These are phyloP conservation scores for Phytophthora sp. DNA, from an alignment of 352 stramenopile species.

Conservation along the genomic window DNA sequence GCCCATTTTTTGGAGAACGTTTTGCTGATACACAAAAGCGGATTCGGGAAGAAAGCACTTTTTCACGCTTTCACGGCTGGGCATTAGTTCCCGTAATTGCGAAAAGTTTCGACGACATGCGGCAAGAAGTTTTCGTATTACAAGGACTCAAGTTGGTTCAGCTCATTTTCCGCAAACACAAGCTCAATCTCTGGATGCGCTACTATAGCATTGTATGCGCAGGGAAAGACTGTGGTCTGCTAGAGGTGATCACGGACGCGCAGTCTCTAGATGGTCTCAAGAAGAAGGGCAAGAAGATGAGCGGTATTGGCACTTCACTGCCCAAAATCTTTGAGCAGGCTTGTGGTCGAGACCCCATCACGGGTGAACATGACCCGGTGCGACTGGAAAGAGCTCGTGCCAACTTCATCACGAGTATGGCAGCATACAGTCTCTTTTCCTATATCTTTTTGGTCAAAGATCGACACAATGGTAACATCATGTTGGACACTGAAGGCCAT, in stretches of 20 bases:
- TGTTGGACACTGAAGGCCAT: constrained; percentile 95
- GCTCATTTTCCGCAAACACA: constrained; percentile 93
- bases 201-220: constrained; percentile 96
- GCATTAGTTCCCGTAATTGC: constrained; percentile 93
- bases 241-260: constrained; percentile 95
- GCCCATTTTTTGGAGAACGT: constrained; percentile 75
- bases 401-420: constrained; percentile 96
- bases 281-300: constrained; percentile 76
- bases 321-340: constrained; percentile 59
- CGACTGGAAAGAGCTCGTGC: constrained; percentile 79
- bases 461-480: constrained; percentile 98
- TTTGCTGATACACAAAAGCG: constrained; percentile 91
- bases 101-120: constrained; percentile 98
- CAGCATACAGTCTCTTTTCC: constrained; percentile 95
- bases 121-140: constrained; percentile 96
- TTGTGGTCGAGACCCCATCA: constrained; percentile 51
- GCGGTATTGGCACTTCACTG: constrained; percentile 36
- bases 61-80: constrained; percentile 77
- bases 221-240: constrained; percentile 91
- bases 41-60: constrained; percentile 76
- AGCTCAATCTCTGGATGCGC: constrained; percentile 90
- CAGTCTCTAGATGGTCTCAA: constrained; percentile 97
- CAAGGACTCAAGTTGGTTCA: constrained; percentile 94
- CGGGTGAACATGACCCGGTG: constrained; percentile 43
- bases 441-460: constrained; percentile 98